Conservation (phyloP, 352 stramenopile species). For the Phytopythium oedochilum region DNA sequence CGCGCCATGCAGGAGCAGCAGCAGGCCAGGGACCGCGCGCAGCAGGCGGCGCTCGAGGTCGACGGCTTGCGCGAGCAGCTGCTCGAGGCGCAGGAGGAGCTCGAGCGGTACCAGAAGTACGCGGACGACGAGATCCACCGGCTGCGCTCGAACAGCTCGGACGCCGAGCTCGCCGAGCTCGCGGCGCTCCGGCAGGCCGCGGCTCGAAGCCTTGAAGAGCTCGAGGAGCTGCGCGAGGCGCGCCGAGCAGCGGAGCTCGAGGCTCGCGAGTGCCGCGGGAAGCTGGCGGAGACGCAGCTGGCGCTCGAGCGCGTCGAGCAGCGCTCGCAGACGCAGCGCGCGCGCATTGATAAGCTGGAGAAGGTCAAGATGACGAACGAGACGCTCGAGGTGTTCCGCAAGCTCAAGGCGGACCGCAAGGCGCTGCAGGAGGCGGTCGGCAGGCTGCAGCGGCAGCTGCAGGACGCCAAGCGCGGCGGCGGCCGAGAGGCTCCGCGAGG, state of each 20-base stretch:
- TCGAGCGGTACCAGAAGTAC: slow-evolving; percentile 45
- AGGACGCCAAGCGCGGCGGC: not conserved
- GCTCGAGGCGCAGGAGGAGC: slow-evolving; percentile 38
- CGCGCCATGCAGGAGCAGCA: slow-evolving; percentile 27
- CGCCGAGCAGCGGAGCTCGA: slow-evolving; percentile 56
- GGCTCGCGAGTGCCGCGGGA: slow-evolving; percentile 40
- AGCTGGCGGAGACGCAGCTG: slow-evolving; percentile 33
- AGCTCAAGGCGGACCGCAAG: slow-evolving; percentile 53
- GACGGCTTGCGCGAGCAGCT: slow-evolving; percentile 36
- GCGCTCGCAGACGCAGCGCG: slow-evolving; percentile 45
- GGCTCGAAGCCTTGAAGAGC: slow-evolving; percentile 36
- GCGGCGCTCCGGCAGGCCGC: slow-evolving; percentile 12
- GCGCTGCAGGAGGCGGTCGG: slow-evolving; percentile 42
- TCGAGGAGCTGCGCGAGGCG: slow-evolving; percentile 43
- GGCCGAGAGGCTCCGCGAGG: too few species aligned
- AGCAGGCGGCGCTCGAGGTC: slow-evolving; percentile 25
- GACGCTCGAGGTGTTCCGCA: slow-evolving; percentile 62
- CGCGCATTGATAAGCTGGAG: slow-evolving; percentile 72
- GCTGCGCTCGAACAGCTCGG: slow-evolving; percentile 21
- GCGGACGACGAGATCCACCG: slow-evolving; percentile 49
- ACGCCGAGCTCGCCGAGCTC: too few species aligned
- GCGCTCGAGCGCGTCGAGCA: slow-evolving; percentile 40
- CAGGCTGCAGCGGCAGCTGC: slow-evolving; percentile 25
- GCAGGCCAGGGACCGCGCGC: slow-evolving; percentile 29
- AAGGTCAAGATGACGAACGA: slow-evolving; percentile 83